These are phyloP conservation scores for Crithidia bombi DNA, from an alignment of 208 protist species.

Conservation along the genomic window DNA sequence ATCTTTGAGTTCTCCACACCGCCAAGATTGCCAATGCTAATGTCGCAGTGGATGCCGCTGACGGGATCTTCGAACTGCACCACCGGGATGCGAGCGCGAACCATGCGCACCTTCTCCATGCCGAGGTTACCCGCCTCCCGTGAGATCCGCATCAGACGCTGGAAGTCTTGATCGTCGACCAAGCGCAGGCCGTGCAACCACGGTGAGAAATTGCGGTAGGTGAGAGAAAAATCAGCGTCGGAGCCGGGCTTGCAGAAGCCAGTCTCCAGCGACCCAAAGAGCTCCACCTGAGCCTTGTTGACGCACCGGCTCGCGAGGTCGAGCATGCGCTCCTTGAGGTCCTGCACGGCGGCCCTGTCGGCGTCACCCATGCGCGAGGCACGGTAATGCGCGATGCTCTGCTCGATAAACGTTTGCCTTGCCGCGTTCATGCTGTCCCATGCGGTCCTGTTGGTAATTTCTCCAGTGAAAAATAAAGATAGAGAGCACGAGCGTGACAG, in stretches of 20 bases:
- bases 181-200: conserved; percentile 73
- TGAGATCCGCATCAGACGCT: conserved; percentile 74
- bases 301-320: conserved; percentile 75
- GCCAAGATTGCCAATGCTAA: conserved; percentile 89
- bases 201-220: conserved; percentile 87
- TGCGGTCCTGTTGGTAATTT: not conserved
- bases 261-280: conserved; percentile 86
- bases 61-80: conserved; percentile 83
- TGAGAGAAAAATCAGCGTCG: conserved; percentile 87
- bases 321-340: conserved; percentile 65
- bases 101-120: conserved; percentile 84
- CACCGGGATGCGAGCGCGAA: conserved; percentile 84
- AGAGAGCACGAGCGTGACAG: too few species aligned
- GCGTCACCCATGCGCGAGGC: conserved; percentile 26
- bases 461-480: not conserved
- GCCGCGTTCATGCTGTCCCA: conserved; percentile 18
- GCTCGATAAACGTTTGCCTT: conserved; percentile 61
- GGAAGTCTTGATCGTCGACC: conserved; percentile 71
- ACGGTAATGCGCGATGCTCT: conserved; percentile 82
- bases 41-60: conserved; percentile 79
- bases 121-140: conserved; percentile 72
- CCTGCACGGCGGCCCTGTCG: conserved; percentile 49
- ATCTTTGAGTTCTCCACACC: conserved; percentile 90
- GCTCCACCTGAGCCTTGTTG: conserved; percentile 84
- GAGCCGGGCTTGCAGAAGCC: conserved; percentile 82